These are phyloP conservation scores for Fraxinus latifolia DNA, from an alignment of 305 asterid species.

Conservation along the genomic window DNA sequence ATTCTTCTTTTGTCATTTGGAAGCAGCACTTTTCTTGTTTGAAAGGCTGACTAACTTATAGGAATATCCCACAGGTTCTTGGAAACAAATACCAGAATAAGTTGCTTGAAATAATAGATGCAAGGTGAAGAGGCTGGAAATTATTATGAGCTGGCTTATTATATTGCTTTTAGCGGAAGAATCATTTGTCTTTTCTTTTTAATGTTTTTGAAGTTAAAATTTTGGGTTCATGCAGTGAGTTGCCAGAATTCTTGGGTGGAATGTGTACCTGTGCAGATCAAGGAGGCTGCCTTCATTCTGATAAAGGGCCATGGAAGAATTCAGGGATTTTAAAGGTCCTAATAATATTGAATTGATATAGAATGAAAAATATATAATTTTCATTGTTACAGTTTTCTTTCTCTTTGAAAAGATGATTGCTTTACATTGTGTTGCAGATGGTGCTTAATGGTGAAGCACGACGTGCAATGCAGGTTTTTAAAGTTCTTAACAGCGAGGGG, in stretches of 20 bases:
- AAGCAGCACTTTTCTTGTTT: constrained; percentile 6
- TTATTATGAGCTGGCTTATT: background rate
- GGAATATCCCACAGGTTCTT: constrained; percentile 57
- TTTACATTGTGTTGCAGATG: constrained; percentile 53
- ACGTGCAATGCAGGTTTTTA: constrained; percentile 81
- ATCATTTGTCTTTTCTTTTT: background rate
- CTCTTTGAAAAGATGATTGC: constrained; percentile 19
- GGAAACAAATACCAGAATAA: constrained; percentile 79
- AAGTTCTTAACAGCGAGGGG: constrained; percentile 89
- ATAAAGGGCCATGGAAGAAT: constrained; percentile 99
- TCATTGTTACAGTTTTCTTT: background rate
- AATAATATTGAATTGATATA: background rate
- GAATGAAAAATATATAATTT: constrained; percentile 1
- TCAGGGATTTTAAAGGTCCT: constrained; percentile 80
- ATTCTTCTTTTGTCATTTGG: constrained; percentile 21
- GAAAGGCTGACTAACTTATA: constrained; percentile 4
- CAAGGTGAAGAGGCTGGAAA: constrained; percentile 51
- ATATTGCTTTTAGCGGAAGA: constrained; percentile 4
- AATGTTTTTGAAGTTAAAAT: background rate
- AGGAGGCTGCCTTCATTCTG: constrained; percentile 95
- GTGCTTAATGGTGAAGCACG: constrained; percentile 81
- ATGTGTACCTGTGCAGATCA: constrained; percentile 73
- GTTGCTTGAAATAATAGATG: constrained; percentile 84
- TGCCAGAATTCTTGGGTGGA: constrained; percentile 94
- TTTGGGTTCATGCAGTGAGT: constrained; percentile 55